Base-by-base conservation (phyloP, 2,329 filamentous ascomycete genomes). In the Verticillium albo-atrum region DNA sequence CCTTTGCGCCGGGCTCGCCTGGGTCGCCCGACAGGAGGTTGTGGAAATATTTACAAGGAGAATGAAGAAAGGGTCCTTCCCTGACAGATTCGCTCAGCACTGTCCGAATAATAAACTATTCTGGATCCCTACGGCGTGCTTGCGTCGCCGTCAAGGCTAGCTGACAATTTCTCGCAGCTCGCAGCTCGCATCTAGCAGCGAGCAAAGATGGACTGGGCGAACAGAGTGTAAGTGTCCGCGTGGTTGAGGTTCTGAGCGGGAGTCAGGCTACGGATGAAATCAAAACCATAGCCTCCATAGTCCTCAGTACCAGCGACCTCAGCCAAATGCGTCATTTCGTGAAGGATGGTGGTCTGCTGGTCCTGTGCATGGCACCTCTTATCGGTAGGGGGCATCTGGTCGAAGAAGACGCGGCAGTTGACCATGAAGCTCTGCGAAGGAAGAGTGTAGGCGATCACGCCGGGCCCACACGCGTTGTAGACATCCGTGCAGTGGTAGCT, bases 311-410 rank as follows among this genome's bases (percentile, higher is more conserved):
- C 83, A 58, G 83, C 84, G 62, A 72, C 74, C 78, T 68, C 79
- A 74, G 20, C 81, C 77, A 81, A 64, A 68, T 90, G 88, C 6
- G 87, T 88, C 66, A 80, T 77, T 77, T 90, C 88, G 67, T 90
- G 88, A 12, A 90, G 71, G 28, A 80, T 80, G 14, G 87, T 90
- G 6, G 81, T 88, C 3, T 82, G 83, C 74, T 87, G 84, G 34
- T 63, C 62, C 54, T 63, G 62, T 1, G 66, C 79, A 68, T 89
- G 85, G 75, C 88, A 90, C 1, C 68, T 72, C 3, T 63, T 65
- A 6, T 80, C 74, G 25, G 84, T 61, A 2, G 77, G 74, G 0
- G 83, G 76, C 6, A 89, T 77, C 14, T 70, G 74, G 52, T 68
- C 79, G 32, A 35, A 37, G 23, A 53, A 54, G 15, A n/a, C 35